Base-by-base conservation (phyloP, 2,329 filamentous ascomycete genomes). In the Thyridium curvatum region DNA sequence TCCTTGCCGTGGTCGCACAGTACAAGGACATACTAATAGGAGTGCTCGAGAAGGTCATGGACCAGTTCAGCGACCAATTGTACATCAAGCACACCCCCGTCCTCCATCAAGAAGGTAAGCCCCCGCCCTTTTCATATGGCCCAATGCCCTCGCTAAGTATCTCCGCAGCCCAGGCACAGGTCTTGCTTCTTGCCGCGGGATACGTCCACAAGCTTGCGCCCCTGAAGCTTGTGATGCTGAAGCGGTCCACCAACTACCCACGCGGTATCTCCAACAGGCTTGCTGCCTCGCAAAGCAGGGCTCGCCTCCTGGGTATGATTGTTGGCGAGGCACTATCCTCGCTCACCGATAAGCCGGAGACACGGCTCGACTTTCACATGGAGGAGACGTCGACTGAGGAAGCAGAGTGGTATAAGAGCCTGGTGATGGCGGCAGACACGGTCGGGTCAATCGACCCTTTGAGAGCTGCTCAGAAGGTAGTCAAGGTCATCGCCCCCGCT, bases 51-150 rank as follows among this genome's bases (percentile, higher is more conserved):
- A 86, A 79, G 52, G 77, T 72, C 35, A 65, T 95, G 35, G 68
- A 68, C 30, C 77, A 84, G 35, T 95, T 97, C 58, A 86, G 87
- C 1, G 90, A 96, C 51, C 79, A 84, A 36, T 67, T 97, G 10
- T 94, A 89, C 52, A 88, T 97, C 49, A 85, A 79, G 41, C 89
- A 97, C 59, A 78, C 84, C 1, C 82, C 90, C 5, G 77, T 85
- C n/a, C 55, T 93, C 30, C 85, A 90, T 52, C 93, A 98, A 71
- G 87, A 97, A 73, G 84, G 88, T 86, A 62, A 50, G 62, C n/a
- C 12, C 13, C 4, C 9, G 2, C 12, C n/a, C 3, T 15, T 17
- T 0, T 4, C n/a, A 21, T n/a, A 12, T 28, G 18, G n/a, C 4
- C 7, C 16, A 5, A 0, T 17, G 26, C 8, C 37, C 35, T 45